Base-by-base conservation (phyloP, 164 flowering plant species). In the Dillenia suffruticosa region DNA sequence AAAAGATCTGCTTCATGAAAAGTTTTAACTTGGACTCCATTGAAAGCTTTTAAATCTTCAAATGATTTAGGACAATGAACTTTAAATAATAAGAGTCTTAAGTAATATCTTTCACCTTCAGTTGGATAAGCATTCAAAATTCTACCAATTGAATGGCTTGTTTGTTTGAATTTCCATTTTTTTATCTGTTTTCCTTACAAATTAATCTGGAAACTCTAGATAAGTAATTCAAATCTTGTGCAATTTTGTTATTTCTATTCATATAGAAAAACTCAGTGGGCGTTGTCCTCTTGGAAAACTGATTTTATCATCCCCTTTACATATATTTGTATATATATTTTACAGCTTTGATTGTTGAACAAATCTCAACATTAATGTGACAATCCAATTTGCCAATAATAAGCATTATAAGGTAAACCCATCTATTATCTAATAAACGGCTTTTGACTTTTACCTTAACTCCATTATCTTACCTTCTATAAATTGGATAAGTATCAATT, bases 301-400 rank as follows among this genome's bases (percentile, higher is more conserved):
- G 0, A 67, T 40, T 12, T 44, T 46, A 51, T 68, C 69, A 40
- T 50, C 12, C 2, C 63, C 69, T 46, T 65, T 72, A 24, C 53
- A 68, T 58, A 22, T 72, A 68, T 16, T 63, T 67, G 12, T 70
- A 67, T 11, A 72, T 7, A 56, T 72, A 67, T 16, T 72, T 68
- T 1, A 67, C 24, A 6, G n/a, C 48, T 32, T 44, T 60, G 1
- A 62, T 44, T 1, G 2, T 13, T 1, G 64, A 65, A 57, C 70
- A 69, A 13, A 69, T 55, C 45, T 69, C 61, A 6, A 66, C 71
- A 45, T 63, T 66, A 1, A 74, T 57, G 13, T 66, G 68, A 46
- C 63, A 67, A n/a, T 63, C 49, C 19, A 46, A 70, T 12, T 57
- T 49, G 58, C 22, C 2, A 64, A 11, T 1, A 10, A 26, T 51